Conservation (phyloP, 805 yeast genomes). For the Sungouiella thailandica region DNA sequence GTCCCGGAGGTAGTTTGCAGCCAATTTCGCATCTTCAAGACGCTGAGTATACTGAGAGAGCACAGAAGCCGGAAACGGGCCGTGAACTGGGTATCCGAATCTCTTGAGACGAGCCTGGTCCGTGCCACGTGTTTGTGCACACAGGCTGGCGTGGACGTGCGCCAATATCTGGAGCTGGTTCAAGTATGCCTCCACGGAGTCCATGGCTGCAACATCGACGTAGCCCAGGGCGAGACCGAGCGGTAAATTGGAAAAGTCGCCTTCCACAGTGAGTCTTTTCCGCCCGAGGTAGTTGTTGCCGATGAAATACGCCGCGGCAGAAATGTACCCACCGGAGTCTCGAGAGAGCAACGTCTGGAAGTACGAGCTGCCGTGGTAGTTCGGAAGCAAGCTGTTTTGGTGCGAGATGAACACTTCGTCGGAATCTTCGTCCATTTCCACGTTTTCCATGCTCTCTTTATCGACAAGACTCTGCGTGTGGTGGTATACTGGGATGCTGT, state of each 20-base stretch:
- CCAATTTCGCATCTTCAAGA: conserved; percentile 12
- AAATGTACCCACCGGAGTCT: conserved; percentile 30
- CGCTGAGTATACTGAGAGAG: conserved; percentile 13
- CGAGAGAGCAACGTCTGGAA: conserved; percentile 34
- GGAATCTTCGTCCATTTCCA: neutral
- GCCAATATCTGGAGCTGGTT: conserved; percentile 37
- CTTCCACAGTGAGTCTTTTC: conserved; percentile 10
- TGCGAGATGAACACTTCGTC: conserved; percentile 31
- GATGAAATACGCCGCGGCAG: conserved; percentile 28
- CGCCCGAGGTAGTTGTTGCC: conserved; percentile 28
- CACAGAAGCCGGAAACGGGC: conserved; percentile 19
- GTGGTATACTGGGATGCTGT: conserved; percentile 15
- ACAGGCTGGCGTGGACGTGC: conserved; percentile 19
- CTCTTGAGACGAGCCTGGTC: conserved; percentile 22
- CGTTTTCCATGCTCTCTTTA: conserved; percentile 1
- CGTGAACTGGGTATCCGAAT: conserved; percentile 31
- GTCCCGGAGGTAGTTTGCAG: conserved; percentile 12
- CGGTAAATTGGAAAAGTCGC: conserved; percentile 14
- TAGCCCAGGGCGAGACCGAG: conserved; percentile 26
- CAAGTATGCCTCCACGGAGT: conserved; percentile 21
- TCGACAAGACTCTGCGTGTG: conserved; percentile 18
- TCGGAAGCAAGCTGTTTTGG: conserved; percentile 31
- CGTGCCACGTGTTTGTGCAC: conserved; percentile 6
- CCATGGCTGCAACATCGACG: conserved; percentile 21
- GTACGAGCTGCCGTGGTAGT: conserved; percentile 30